These are phyloP conservation scores for Fomitopsis pulvina DNA, from an alignment of 768 basidiomycete genomes.

Conservation along the genomic window DNA sequence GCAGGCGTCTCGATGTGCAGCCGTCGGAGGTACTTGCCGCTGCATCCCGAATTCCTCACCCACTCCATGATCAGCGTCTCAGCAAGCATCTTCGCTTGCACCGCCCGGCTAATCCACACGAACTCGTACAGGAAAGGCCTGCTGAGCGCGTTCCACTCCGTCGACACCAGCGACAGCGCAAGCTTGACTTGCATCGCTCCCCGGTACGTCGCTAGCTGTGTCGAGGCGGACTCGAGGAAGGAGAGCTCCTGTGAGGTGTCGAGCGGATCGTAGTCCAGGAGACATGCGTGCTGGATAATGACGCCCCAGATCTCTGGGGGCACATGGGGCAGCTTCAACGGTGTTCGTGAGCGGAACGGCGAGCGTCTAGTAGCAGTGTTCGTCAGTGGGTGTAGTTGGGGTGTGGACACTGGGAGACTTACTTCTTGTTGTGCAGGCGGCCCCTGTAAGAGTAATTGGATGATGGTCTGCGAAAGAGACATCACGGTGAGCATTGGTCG, in stretches of 20 bases:
- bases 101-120: slow-evolving; percentile 58
- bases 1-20: slow-evolving; percentile 66
- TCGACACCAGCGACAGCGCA: slow-evolving; percentile 46
- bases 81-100: slow-evolving; percentile 42
- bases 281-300: slow-evolving; percentile 53
- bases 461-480: not conserved
- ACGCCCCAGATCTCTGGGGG: slow-evolving; percentile 64
- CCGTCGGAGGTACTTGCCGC: slow-evolving; percentile 44
- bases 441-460: not conserved
- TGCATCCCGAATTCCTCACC: slow-evolving; percentile 22
- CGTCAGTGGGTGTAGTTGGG: no score
- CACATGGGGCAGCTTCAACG: slow-evolving; percentile 9
- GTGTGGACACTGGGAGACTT: no score
- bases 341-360: not conserved
- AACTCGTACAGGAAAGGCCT: slow-evolving; percentile 59
- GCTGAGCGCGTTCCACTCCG: slow-evolving; percentile 45
- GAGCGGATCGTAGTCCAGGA: slow-evolving; percentile 36
- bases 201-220: slow-evolving; percentile 39
- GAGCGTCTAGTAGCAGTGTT: not conserved
- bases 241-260: slow-evolving; percentile 46
- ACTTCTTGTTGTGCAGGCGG: not conserved
- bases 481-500: not conserved
- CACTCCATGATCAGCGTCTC: slow-evolving; percentile 36
- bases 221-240: slow-evolving; percentile 44
- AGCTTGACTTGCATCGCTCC: slow-evolving; percentile 42